Conservation (phyloP, 73 alveolate genomes). For the Paramecium sonneborni region DNA sequence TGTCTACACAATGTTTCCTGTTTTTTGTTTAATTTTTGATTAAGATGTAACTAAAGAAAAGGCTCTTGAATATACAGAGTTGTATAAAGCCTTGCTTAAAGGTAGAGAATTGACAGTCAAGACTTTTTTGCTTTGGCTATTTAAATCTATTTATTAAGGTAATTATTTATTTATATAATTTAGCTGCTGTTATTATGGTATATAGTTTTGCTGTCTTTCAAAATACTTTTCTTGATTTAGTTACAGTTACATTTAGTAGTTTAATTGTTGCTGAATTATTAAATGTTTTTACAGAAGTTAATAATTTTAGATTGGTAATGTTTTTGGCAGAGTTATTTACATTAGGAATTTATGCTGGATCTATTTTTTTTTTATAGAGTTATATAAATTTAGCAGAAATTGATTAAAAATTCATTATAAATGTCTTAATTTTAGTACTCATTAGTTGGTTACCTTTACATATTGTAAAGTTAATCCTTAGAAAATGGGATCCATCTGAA, state of each 20-base stretch:
- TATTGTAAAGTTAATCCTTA: constrained; percentile 65
- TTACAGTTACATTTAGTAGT: constrained; percentile 94
- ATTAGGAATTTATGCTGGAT: constrained; percentile 71
- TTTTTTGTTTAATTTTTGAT: constrained; percentile 90
- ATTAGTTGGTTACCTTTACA: constrained; percentile 87
- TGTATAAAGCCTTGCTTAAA: constrained; percentile 86
- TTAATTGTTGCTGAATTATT: constrained; percentile 89
- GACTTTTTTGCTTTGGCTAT: constrained; percentile 94
- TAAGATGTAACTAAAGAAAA: constrained; percentile 85
- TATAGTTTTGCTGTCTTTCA: constrained; percentile 82
- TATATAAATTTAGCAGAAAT: constrained; percentile 80
- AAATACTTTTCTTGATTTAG: constrained; percentile 90
- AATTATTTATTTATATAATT: background rate
- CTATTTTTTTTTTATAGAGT: constrained; percentile 71
- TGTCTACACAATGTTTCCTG: constrained; percentile 94
- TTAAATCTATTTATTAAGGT: constrained; percentile 69
- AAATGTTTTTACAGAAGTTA: constrained; percentile 91
- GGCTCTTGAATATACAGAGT: constrained; percentile 88
- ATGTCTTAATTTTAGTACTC: constrained; percentile 73
- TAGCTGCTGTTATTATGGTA: constrained; percentile 86
- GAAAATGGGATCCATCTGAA: constrained; percentile 81
- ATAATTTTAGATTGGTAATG: constrained; percentile 91
- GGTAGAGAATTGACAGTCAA: constrained; percentile 89
- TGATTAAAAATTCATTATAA: constrained; percentile 71
- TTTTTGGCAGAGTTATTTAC: constrained; percentile 82